Conservation (phyloP, 2,329 filamentous ascomycete genomes). For the Phyllosticta citriasiana region DNA sequence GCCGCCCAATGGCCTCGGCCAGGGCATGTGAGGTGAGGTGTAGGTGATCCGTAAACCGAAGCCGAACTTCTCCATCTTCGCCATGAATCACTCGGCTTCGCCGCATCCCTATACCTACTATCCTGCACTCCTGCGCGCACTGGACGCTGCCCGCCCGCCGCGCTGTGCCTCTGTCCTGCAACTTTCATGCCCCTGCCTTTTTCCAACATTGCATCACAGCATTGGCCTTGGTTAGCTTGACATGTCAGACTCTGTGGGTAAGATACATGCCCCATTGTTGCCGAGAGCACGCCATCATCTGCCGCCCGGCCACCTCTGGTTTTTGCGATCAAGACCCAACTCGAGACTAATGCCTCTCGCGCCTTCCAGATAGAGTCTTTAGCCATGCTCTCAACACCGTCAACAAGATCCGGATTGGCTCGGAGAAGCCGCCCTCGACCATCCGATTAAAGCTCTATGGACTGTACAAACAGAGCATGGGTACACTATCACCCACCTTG, state of each 20-base stretch:
- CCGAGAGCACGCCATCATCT: constrained; percentile 1
- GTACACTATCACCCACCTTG: constrained; percentile 26
- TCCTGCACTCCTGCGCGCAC: neutral
- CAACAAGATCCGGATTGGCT: constrained; percentile 93
- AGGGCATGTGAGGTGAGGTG: neutral
- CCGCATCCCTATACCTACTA: neutral
- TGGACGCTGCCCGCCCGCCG: neutral
- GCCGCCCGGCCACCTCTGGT: neutral
- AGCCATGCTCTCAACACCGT: constrained; percentile 98
- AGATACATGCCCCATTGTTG: neutral
- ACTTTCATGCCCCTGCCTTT: constrained; percentile 5
- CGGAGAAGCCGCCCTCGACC: constrained; percentile 71
- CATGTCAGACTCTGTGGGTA: constrained; percentile 12
- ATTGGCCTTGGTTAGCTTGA: constrained; percentile 7
- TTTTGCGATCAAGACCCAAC: neutral
- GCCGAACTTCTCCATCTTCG: neutral
- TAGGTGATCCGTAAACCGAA: neutral
- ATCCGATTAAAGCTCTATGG: constrained; percentile 92
- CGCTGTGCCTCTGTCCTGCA: neutral
- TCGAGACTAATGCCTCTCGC: neutral
- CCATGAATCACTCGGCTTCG: neutral
- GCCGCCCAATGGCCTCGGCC: neutral
- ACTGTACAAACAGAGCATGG: constrained; percentile 97
- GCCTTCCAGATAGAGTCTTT: constrained; percentile 79
- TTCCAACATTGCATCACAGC: neutral